Evolutionary conservation across 352 stramenopile species (phyloP).

Genomic region (Globisporangium heterothallicum): DNA sequence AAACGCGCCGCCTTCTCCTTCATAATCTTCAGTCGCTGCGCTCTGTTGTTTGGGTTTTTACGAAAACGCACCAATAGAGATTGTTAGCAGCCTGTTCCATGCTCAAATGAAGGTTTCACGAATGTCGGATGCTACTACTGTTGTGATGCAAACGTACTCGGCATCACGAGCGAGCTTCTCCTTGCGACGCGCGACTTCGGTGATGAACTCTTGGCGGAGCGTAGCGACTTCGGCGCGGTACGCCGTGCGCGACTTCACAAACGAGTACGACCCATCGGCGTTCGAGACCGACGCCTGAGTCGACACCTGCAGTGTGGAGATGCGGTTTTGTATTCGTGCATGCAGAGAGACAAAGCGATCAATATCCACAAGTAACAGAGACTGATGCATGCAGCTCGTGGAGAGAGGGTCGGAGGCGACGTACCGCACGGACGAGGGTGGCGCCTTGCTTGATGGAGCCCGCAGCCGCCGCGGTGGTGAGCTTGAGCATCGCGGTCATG

Average conservation of each 20-base stretch:
- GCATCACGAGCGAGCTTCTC: conserved; percentile 82
- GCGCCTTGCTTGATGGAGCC: conserved; percentile 20
- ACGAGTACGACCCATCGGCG: conserved; percentile 57
- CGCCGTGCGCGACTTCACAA: conserved; percentile 59
- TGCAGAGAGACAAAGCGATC: not conserved
- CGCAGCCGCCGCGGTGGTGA: not conserved
- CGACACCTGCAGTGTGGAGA: conserved; percentile 1
- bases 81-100: too few species aligned
- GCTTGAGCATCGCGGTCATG: not conserved
- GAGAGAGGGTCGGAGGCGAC: not conserved
- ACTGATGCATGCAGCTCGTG: not conserved
- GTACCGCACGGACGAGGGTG: conserved; percentile 26
- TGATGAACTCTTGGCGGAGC: conserved; percentile 72
- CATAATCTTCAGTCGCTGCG: conserved; percentile 78
- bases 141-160: conserved; percentile 77
- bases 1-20: conserved; percentile 83
- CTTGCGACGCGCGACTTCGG: conserved; percentile 57
- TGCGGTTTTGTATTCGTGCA: not conserved
- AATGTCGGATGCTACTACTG: too few species aligned
- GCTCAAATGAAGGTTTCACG: too few species aligned
- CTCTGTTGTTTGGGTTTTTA: conserved; percentile 20
- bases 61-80: too few species aligned
- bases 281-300: conserved; percentile 11
- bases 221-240: conserved; percentile 64
- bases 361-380: too few species aligned